Base-by-base conservation (phyloP, 768 basidiomycete genomes). In the Dacryopinax primogenitus region DNA sequence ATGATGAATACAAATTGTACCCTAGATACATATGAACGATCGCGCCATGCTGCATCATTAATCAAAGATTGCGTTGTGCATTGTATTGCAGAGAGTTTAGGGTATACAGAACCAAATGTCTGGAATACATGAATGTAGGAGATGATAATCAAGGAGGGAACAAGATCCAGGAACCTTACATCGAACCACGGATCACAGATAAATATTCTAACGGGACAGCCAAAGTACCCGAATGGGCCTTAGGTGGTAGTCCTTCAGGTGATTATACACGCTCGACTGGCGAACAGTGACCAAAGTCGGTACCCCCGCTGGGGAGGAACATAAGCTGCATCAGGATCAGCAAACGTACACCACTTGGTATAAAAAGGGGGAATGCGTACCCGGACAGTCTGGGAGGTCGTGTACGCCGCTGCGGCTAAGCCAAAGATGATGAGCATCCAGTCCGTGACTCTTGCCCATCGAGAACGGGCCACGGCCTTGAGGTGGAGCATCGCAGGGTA, bases 401-500 rank as follows among this genome's bases (percentile, higher is more conserved):
- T 94, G 74, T 90, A 97, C 18, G 80, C 74, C 61, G 88, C 85
- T 11, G 84, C 90, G 16, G 78, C 64, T 63, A 84, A 26, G 6
- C 93, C 93, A 74, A 96, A 93, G 15, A 83, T 70, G 68, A 92
- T 83, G 70, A 97, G 77, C 30, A 80, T 76, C 45, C 86, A 85
- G 74, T 97, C 93, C 0, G 77, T 77, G 2, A 80, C 44, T 72
- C 86, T 90, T 74, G 86, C 78, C 69, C 71, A 81, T 66, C 79
- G 78, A 0, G 89, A 93, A 67, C 78, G 80, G 4, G 93, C 87
- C 69, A 86, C 85, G n/a, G 87, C 88, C 75, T 83, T 88, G 77
- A 91, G 88, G 73, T 95, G 93, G 67, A 96, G 75, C 87, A 96
- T 85, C 3, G 93, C 86, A 2, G 93, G 95, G 71, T 96, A 97